phyloP scores from a whole-genome alignment of 2,329 filamentous ascomycete genomes.

The Sporothrix curviconia region DNA sequence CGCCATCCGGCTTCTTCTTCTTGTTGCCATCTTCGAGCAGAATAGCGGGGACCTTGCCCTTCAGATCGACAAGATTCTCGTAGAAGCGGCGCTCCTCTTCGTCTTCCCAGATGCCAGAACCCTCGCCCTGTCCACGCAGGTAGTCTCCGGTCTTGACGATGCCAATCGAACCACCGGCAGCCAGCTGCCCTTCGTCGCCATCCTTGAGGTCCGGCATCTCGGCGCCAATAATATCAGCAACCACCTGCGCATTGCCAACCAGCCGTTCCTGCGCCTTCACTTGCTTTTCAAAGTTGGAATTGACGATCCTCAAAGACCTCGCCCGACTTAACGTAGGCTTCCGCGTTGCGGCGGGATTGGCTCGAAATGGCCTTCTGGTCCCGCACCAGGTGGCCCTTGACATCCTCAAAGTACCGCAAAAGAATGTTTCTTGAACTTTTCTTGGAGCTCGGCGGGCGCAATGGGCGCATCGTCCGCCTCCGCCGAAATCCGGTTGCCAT shows the following conservation, averaged over 20 bases:
- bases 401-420: constrained; percentile 83
- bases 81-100: constrained; percentile 97
- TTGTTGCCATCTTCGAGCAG: constrained; percentile 85
- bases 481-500: no score
- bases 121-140: constrained; percentile 80
- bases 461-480: constrained; percentile 60
- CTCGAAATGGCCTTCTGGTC: constrained; percentile 83
- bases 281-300: constrained; percentile 88
- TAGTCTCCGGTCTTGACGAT: constrained; percentile 93
- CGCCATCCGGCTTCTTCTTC: constrained; percentile 86
- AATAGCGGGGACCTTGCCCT: constrained; percentile 90
- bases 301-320: constrained; percentile 98
- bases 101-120: constrained; percentile 95
- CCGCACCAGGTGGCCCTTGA: constrained; percentile 79
- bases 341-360: constrained; percentile 90
- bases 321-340: constrained; percentile 96
- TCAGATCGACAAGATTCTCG: constrained; percentile 90
- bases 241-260: constrained; percentile 78
- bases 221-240: constrained; percentile 78
- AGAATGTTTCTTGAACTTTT: constrained; percentile 82
- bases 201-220: constrained; percentile 94
- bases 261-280: constrained; percentile 88
- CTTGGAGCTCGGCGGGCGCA: constrained; percentile 67
- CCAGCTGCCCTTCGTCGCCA: constrained; percentile 61
- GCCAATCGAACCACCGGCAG: constrained; percentile 73